Base-by-base conservation (phyloP, 1,284 basidiomycete genomes). In the Ganoderma leucocontextum region DNA sequence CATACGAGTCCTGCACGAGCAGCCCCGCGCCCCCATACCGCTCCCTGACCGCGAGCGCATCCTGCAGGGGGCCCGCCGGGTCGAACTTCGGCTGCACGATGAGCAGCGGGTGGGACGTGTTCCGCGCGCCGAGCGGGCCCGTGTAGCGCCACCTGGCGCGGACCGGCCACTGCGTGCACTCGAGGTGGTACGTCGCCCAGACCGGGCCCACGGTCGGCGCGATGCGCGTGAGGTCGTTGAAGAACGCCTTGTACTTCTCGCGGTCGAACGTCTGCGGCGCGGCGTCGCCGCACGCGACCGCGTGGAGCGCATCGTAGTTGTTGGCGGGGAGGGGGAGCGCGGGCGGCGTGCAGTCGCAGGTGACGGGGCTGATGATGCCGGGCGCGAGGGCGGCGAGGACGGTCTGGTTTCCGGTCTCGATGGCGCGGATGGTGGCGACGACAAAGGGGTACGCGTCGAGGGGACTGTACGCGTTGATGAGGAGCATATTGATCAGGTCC, bases 281-380 rank as follows among this genome's bases (percentile, higher is more conserved):
- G 7, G 80, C 83, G 70, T 86, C 84, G 33, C 81, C 82, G 72
- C 85, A 86, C 1, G 76, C 36, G 41, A 84, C 79, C 2, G 81
- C 76, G 0, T 70, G 58, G 57, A 69, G 63, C 5, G 77, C 78
- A 36, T 85, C 83, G 15, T 41, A 19, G 22, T 66, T 49, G 53
- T 72, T 72, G 29, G 29, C 29, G 29, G 29, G 29, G 29, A 29
- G 29, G 1, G 65, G 64, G 63, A 49, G 62, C 6, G 65, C 60
- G 60, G 75, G 71, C 67, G 78, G 80, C 3, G 75, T 60, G 69
- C 82, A 83, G 35, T 80, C 65, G 73, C 78, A 81, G 61, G 66
- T 62, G 36, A 44, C 29, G 5, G 63, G 39, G 35, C 1, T 72
- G 70, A 19, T 75, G 72, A 22, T 62, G n/a, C 57, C 72, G 67